A percentile compares a stretch with the other conserved stretches of the same genome.
Evolutionary conservation across 2,329 filamentous ascomycete species (phyloP).

Genomic region (Epichloe elymi): DNA sequence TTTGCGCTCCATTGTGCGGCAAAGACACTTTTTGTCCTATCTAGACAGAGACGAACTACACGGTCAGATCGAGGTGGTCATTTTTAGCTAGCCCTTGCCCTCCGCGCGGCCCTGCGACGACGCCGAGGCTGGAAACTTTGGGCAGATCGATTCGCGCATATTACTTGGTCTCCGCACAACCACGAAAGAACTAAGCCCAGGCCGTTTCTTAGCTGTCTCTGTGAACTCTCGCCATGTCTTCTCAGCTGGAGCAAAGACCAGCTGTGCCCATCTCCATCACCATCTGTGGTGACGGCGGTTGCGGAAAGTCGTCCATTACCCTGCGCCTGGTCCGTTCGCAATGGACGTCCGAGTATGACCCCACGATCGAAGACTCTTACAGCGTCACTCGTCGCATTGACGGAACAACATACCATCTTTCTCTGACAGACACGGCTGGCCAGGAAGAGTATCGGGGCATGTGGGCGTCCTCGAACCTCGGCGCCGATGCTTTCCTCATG

Average conservation of each 20-base stretch:
- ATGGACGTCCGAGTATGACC: constrained; percentile 76
- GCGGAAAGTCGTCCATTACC: constrained; percentile 76
- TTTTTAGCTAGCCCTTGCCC: too few species aligned
- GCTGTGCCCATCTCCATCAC: constrained; percentile 58
- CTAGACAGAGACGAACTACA: too few species aligned
- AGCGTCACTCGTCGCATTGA: constrained; percentile 69
- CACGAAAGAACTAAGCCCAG: too few species aligned
- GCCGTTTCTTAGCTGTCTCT: neutral
- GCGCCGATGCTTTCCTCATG: constrained; percentile 70
- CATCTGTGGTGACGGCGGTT: constrained; percentile 76
- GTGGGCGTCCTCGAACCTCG: constrained; percentile 68
- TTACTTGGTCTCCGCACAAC: too few species aligned
- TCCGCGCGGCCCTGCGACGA: too few species aligned
- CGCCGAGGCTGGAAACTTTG: too few species aligned
- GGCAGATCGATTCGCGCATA: too few species aligned
- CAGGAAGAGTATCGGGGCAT: constrained; percentile 83
- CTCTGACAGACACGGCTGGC: constrained; percentile 73
- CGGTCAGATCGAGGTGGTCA: too few species aligned
- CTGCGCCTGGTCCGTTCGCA: constrained; percentile 68
- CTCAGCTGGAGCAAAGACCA: constrained; percentile 8
- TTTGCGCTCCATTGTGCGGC: too few species aligned
- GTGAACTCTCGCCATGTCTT: constrained; percentile 1
- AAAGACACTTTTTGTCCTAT: too few species aligned
- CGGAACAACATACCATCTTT: constrained; percentile 66
- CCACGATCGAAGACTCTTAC: constrained; percentile 75